Evolutionary conservation across 78 protist species (phyloP), one percentile per base, ranked within the genome.

Genomic region (Speleostelium caveatum): DNA sequence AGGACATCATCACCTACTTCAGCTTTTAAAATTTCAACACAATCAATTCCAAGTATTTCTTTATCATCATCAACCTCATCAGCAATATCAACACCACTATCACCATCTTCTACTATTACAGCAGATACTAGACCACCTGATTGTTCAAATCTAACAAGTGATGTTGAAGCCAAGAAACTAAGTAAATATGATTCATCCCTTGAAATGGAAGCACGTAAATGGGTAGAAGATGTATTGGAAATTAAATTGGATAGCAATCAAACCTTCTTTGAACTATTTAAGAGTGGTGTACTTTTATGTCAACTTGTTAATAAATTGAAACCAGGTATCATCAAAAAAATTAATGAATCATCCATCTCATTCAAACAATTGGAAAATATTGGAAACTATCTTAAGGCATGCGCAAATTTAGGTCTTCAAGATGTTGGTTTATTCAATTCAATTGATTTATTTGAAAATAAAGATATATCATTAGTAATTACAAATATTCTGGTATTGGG

Each of bases 361-460:
- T 94, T 94, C 61, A 94, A 86, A 33, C 86, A 88, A 38, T 80
- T 94, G 90, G 96, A 94, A 62, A 94, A 94, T n/a, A 92, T 94
- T 33, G 80, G 67, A 53, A 77, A 88, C 38, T 94, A 65, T n/a
- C 65, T 94, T 12, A 73, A 93, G 28, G 86, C 93, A 16, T 86
- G 93, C n/a, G 33, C 5, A 1, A 45, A 86, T 5, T 30, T 94
- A 1, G 96, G 96, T 22, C 28, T 94, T 39, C 75, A 51, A n/a
- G 58, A 51, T 42, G 85, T 59, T 21, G 62, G 87, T 55, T 42
- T 53, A 0, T 94, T 94, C 78, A 83, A 75, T 58, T 89, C 96
- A 5, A 71, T 94, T 53, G 96, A 94, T 73, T 62, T 94, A 21
- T 76, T 45, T 45, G 96, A 94, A n/a, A 91, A 86, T 22, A 94